phyloP scores from a whole-genome alignment of 257 asterid genomes.

The Solanum corneliomulleri region DNA sequence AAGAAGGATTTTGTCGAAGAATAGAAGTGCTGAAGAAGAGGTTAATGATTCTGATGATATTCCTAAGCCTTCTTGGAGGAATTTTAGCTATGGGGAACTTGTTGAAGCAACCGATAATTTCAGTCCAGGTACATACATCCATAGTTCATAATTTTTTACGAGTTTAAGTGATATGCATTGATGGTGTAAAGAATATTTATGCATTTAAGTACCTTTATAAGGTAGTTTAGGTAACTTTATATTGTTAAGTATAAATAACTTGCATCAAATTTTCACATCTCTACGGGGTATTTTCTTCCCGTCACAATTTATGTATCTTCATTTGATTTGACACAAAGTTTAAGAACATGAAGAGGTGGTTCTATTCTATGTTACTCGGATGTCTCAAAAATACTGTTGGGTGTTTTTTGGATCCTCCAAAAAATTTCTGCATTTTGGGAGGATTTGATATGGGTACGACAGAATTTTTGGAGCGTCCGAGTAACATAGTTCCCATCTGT shows the following conservation, averaged over 20 bases:
- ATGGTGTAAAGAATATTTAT: neutral
- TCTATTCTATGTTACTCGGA: neutral
- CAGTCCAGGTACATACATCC: slow-evolving; percentile 35
- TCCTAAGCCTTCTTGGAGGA: slow-evolving; percentile 81
- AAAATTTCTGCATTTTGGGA: neutral
- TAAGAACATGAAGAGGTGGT: neutral
- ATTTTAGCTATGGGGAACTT: slow-evolving; percentile 43
- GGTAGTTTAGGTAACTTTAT: neutral
- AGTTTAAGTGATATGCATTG: neutral
- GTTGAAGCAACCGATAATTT: slow-evolving; percentile 53
- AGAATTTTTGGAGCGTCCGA: neutral
- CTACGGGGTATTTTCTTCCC: neutral
- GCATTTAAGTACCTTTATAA: neutral
- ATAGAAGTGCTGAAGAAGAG: slow-evolving; percentile 41
- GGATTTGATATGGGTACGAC: neutral
- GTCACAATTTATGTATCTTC: neutral
- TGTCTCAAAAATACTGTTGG: neutral
- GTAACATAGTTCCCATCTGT: neutral
- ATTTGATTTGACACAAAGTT: neutral
- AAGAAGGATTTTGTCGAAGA: slow-evolving; percentile 39
- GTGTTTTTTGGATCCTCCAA: neutral
- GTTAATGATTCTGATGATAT: slow-evolving; percentile 12
- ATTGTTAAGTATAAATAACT: neutral
- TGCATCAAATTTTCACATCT: neutral
- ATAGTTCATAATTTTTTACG: neutral